Percentiles rank a stretch among this genome's conserved stretches.
phyloP scores from a whole-genome alignment of 2,329 filamentous ascomycete genomes.

The Fusarium domesticum region DNA sequence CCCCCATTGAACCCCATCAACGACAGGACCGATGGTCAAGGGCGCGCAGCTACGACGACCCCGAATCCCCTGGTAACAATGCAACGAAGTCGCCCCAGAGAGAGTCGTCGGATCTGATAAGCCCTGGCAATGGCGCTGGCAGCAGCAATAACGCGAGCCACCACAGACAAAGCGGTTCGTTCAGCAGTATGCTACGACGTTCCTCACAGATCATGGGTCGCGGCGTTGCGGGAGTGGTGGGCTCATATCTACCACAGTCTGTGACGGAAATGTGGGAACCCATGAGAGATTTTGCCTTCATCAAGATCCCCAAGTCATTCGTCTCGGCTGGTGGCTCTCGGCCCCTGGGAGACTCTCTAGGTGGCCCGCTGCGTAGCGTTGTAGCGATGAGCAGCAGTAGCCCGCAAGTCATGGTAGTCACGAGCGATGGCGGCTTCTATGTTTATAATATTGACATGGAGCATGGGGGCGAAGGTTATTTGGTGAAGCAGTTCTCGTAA shows the following conservation, averaged over 20 bases:
- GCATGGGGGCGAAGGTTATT: constrained; percentile 84
- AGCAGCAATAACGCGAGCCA: constrained; percentile 30
- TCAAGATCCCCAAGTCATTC: constrained; percentile 74
- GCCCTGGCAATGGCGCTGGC: constrained; percentile 25
- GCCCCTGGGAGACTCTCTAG: constrained; percentile 32
- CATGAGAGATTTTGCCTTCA: constrained; percentile 89
- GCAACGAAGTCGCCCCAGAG: constrained; percentile 53
- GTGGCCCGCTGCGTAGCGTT: constrained; percentile 72
- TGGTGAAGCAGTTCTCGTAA: constrained; percentile 92
- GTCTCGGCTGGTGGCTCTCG: constrained; percentile 16
- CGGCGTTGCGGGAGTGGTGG: constrained; percentile 82
- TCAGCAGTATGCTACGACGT: constrained; percentile 87
- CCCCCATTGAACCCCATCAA: constrained; percentile 40
- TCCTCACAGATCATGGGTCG: constrained; percentile 93
- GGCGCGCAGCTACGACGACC: constrained; percentile 50
- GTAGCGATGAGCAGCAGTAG: constrained; percentile 95
- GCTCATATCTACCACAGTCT: constrained; percentile 86
- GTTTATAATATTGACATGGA: constrained; percentile 95
- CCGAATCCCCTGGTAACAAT: constrained; percentile 41
- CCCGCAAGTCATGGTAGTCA: constrained; percentile 97
- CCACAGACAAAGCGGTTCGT: constrained; percentile 65
- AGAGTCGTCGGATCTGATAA: constrained; percentile 43
- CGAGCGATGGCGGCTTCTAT: constrained; percentile 91
- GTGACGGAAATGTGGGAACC: constrained; percentile 99
- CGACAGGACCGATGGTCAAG: constrained; percentile 52